A percentile compares a stretch with the other conserved stretches of the same genome.
Evolutionary conservation across 2,329 filamentous ascomycete species (phyloP).

Genomic region (Dactylonectria macrodidyma): DNA sequence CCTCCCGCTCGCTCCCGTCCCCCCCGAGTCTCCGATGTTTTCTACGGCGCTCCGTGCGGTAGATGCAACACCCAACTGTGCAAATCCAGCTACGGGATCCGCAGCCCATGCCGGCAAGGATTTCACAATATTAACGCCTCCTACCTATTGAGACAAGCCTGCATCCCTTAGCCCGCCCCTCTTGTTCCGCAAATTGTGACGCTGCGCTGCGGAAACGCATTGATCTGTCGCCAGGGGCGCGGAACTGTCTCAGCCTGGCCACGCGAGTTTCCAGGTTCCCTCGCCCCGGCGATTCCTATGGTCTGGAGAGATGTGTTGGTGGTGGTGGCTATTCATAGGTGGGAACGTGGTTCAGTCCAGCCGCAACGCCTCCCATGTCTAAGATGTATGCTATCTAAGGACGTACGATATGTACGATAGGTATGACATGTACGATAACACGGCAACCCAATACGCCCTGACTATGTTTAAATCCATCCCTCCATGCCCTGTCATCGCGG

Average conservation of each 20-base stretch:
- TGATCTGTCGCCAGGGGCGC: constrained; percentile 8
- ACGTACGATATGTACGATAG: neutral
- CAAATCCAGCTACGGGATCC: neutral
- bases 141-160: constrained; percentile 14
- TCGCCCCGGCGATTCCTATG: constrained; percentile 11
- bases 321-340: neutral
- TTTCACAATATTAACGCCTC: constrained; percentile 10
- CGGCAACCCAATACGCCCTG: neutral
- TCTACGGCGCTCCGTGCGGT: constrained; percentile 14
- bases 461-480: neutral
- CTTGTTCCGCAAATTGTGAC: neutral
- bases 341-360: constrained; percentile 3
- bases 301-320: too few species aligned
- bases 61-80: constrained; percentile 9
- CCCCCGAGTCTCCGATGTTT: neutral
- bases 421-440: neutral
- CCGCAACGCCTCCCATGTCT: neutral
- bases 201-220: neutral
- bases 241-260: constrained; percentile 40
- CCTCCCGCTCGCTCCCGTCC: constrained; percentile 5
- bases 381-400: too few species aligned
- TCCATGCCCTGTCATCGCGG: neutral
- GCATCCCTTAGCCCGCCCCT: neutral
- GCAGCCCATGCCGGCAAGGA: neutral
- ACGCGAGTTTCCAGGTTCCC: constrained; percentile 33